Evolutionary conservation across 2,329 filamentous ascomycete species (phyloP).

Genomic region (Cyclaneusma minus): DNA sequence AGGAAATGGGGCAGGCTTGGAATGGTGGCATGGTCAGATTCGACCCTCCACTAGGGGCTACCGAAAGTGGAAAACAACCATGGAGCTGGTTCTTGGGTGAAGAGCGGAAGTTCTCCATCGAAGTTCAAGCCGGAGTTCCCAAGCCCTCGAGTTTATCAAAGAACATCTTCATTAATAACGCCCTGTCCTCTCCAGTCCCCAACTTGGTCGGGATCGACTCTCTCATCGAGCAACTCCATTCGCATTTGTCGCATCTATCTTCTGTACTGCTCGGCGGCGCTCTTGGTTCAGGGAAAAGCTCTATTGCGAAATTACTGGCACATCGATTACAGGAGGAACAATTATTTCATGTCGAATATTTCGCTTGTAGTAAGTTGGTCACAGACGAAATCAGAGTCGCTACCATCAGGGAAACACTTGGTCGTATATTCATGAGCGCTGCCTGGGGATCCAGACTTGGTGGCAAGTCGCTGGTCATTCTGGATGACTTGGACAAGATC

Average conservation of each 20-base stretch:
- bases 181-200: constrained; percentile 35
- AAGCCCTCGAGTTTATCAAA: constrained; percentile 41
- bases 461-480: constrained; percentile 67
- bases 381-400: constrained; percentile 84
- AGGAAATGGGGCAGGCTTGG: constrained; percentile 44
- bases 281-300: constrained; percentile 80
- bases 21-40: constrained; percentile 75
- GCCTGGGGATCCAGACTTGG: constrained; percentile 83
- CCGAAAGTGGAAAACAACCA: constrained; percentile 29
- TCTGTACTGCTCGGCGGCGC: constrained; percentile 83
- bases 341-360: constrained; percentile 72
- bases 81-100: constrained; percentile 62
- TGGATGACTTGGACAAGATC: constrained; percentile 86
- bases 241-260: constrained; percentile 68
- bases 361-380: constrained; percentile 72
- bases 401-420: constrained; percentile 79
- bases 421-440: constrained; percentile 71
- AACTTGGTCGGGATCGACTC: constrained; percentile 71
- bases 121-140: constrained; percentile 61
- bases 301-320: constrained; percentile 61
- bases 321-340: constrained; percentile 55
- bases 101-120: constrained; percentile 57
- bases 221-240: constrained; percentile 55
- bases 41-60: constrained; percentile 36
- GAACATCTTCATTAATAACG: constrained; percentile 32